A percentile compares a stretch with the other conserved stretches of the same genome.
These are phyloP conservation scores for Xylariaceae sp. DNA, from an alignment of 2,329 filamentous ascomycete species.

Conservation along the genomic window DNA sequence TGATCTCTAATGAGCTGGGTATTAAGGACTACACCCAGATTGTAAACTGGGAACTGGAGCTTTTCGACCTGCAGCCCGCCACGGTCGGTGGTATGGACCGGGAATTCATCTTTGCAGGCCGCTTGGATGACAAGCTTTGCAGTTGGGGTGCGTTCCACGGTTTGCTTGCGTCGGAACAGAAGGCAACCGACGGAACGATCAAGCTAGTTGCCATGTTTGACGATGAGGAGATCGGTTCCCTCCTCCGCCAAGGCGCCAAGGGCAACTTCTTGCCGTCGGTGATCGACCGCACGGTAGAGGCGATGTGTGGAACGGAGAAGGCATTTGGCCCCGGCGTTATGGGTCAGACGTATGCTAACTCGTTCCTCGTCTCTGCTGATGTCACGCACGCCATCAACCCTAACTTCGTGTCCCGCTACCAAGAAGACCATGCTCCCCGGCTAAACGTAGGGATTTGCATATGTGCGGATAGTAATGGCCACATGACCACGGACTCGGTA, in stretches of 20 bases:
- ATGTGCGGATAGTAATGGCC: slow-evolving; percentile 78
- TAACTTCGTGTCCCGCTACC: slow-evolving; percentile 81
- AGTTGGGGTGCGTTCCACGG: slow-evolving; percentile 86
- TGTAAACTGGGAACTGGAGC: slow-evolving; percentile 93
- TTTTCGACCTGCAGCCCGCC: slow-evolving; percentile 86
- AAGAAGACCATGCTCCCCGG: slow-evolving; percentile 77
- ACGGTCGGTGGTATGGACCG: slow-evolving; percentile 78
- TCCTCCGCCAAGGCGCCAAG: slow-evolving; percentile 81
- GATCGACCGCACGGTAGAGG: slow-evolving; percentile 76
- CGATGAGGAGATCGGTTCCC: slow-evolving; percentile 91
- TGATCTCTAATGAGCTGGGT: slow-evolving; percentile 73
- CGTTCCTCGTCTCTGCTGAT: slow-evolving; percentile 87
- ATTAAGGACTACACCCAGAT: slow-evolving; percentile 69
- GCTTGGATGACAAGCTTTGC: slow-evolving; percentile 97
- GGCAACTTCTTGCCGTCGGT: slow-evolving; percentile 81
- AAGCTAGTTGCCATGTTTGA: slow-evolving; percentile 94
- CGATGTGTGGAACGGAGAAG: slow-evolving; percentile 39
- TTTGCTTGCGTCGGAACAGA: slow-evolving; percentile 62
- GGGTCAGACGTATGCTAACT: slow-evolving; percentile 81
- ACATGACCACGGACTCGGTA: slow-evolving; percentile 92
- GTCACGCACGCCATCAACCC: slow-evolving; percentile 93
- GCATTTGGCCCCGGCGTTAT: slow-evolving; percentile 57
- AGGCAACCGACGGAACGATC: slow-evolving; percentile 60
- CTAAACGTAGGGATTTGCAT: slow-evolving; percentile 85
- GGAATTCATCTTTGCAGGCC: slow-evolving; percentile 90